Conservation (phyloP, 306 rosid species). For the Vigna radiata region DNA sequence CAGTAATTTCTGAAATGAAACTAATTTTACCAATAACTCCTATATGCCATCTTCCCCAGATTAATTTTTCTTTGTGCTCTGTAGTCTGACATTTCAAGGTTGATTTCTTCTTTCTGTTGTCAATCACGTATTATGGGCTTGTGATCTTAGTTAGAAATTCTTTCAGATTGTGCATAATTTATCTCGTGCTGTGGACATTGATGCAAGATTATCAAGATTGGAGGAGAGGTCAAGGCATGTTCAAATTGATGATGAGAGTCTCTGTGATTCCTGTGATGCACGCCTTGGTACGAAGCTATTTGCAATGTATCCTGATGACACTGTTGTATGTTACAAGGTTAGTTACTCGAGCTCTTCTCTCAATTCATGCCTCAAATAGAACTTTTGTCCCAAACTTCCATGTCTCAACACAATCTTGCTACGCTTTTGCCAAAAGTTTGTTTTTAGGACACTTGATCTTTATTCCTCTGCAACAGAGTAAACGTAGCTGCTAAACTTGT, state of each 20-base stretch:
- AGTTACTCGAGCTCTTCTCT: constrained; percentile 43
- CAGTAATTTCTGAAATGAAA: not conserved
- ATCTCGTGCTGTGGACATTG: constrained; percentile 87
- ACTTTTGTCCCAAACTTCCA: constrained; percentile 12
- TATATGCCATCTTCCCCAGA: constrained; percentile 11
- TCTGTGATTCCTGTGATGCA: constrained; percentile 95
- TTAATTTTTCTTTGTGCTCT: not conserved
- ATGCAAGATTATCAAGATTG: constrained; percentile 91
- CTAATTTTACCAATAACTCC: constrained; percentile 34
- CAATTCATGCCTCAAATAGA: constrained; percentile 9
- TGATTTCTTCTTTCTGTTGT: constrained; percentile 3
- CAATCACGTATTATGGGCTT: constrained; percentile 25
- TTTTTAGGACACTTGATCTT: not conserved
- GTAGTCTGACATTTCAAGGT: not conserved
- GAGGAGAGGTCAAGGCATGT: constrained; percentile 95
- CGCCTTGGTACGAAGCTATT: constrained; percentile 97
- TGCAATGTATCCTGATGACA: constrained; percentile 98
- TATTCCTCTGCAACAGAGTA: constrained; percentile 27
- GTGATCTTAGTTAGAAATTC: constrained; percentile 22
- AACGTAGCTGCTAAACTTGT: not conserved
- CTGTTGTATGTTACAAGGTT: constrained; percentile 96
- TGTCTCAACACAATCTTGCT: constrained; percentile 29
- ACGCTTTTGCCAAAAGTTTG: constrained; percentile 14
- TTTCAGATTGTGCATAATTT: constrained; percentile 86
- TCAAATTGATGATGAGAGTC: constrained; percentile 95